These are phyloP conservation scores for Lecanicillium sp. DNA, from an alignment of 2,329 filamentous ascomycete genomes.

Conservation along the genomic window DNA sequence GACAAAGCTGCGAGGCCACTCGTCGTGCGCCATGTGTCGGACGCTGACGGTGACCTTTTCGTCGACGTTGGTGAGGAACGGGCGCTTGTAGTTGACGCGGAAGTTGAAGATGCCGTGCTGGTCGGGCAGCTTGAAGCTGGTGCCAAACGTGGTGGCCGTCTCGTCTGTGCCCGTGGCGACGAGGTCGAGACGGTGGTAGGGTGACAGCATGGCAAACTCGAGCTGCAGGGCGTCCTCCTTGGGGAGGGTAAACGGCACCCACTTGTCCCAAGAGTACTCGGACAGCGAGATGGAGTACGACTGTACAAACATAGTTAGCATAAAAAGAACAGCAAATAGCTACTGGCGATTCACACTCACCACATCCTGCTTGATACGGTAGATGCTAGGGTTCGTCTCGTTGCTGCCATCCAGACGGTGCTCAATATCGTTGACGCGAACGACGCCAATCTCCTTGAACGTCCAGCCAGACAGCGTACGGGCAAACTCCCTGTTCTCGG, in stretches of 20 bases:
- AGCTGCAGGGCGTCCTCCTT: conserved; percentile 73
- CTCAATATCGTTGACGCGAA: conserved; percentile 75
- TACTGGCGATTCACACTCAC: conserved; percentile 47
- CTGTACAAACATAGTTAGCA: conserved; percentile 34
- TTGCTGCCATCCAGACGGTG: conserved; percentile 57
- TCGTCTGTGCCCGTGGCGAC: conserved; percentile 46
- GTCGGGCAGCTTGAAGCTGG: conserved; percentile 77
- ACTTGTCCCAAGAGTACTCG: conserved; percentile 71
- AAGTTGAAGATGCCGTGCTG: conserved; percentile 99
- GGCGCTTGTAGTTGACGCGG: conserved; percentile 92
- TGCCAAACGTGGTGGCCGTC: conserved; percentile 65
- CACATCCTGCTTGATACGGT: conserved; percentile 93
- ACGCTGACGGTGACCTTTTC: conserved; percentile 95
- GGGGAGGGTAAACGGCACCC: conserved; percentile 65
- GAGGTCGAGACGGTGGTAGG: conserved; percentile 84
- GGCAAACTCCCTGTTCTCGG: conserved; percentile 78
- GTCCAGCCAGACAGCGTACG: conserved; percentile 86
- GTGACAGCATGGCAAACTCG: conserved; percentile 97
- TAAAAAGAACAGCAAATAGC: background rate
- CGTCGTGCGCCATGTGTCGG: conserved; percentile 92
- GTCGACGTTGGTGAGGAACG: conserved; percentile 81
- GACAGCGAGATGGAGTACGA: conserved; percentile 83
- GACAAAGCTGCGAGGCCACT: conserved; percentile 84
- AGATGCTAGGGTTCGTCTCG: conserved; percentile 75
- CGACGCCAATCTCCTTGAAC: conserved; percentile 86